Conservation (phyloP, 768 basidiomycete species). For the Coprinopsis cinerea region DNA sequence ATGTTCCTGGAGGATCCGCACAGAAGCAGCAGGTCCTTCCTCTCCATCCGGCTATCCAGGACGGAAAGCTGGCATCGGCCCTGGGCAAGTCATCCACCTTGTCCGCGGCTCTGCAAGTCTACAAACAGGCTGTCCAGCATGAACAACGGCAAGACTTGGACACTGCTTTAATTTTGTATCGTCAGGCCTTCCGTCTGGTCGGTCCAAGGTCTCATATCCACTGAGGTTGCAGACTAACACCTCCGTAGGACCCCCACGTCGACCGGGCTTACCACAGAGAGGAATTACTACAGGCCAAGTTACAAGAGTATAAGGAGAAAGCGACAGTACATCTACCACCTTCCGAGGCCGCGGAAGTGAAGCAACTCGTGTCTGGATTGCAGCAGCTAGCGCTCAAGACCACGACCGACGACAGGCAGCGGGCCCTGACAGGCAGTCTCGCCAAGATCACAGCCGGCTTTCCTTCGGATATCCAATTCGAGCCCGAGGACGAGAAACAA, state of each 20-base stretch:
- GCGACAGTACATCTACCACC: neutral
- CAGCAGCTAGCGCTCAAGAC: constrained; percentile 9
- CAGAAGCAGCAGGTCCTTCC: constrained; percentile 6
- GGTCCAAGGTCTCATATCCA: constrained; percentile 7
- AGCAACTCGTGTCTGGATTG: constrained; percentile 12
- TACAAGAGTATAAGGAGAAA: constrained; percentile 21
- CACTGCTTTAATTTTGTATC: constrained; percentile 70
- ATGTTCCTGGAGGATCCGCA: neutral
- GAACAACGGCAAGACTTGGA: constrained; percentile 75
- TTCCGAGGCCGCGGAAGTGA: constrained; percentile 20
- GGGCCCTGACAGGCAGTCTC: constrained; percentile 33
- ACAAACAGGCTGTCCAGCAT: constrained; percentile 60
- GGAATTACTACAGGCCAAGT: constrained; percentile 39
- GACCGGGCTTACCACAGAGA: constrained; percentile 63
- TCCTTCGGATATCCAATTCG: constrained; percentile 47
- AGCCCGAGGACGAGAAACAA: constrained; percentile 62
- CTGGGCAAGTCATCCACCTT: constrained; percentile 29
- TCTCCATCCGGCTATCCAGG: constrained; percentile 21
- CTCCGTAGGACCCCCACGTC: constrained; percentile 53
- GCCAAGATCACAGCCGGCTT: constrained; percentile 45
- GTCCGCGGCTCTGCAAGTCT: constrained; percentile 54
- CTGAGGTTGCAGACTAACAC: constrained; percentile 7
- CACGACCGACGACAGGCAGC: neutral
- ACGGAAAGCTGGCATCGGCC: constrained; percentile 17
- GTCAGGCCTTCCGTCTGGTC: constrained; percentile 70